Conservation (phyloP, 179 eudicot genomes). For the Kewa caespitosa region DNA sequence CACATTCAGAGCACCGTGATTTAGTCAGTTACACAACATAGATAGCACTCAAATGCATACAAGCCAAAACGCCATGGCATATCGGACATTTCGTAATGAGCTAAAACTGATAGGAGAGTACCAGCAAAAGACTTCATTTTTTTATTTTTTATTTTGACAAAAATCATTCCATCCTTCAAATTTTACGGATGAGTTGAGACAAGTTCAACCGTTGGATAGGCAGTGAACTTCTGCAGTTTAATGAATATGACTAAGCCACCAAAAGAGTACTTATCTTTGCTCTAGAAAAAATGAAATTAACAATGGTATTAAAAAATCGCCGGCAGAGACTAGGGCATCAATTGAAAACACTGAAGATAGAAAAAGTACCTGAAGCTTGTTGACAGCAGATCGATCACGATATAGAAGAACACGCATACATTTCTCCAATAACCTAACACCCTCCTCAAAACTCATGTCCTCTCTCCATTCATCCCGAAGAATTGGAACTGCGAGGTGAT, state of each 20-base stretch:
- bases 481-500: constrained; percentile 92
- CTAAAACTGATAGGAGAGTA: too few species aligned
- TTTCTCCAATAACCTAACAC: constrained; percentile 82
- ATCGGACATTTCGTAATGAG: too few species aligned
- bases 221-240: background rate
- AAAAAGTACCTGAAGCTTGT: constrained; percentile 81
- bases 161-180: too few species aligned
- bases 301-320: background rate
- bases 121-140: too few species aligned
- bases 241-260: background rate
- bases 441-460: constrained; percentile 79
- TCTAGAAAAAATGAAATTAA: background rate
- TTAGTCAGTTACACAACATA: too few species aligned
- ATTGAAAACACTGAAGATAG: background rate
- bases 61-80: too few species aligned
- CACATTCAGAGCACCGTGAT: too few species aligned
- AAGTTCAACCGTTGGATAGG: background rate
- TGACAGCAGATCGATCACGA: constrained; percentile 94
- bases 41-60: too few species aligned
- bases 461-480: constrained; percentile 94
- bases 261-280: background rate
- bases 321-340: background rate
- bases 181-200: background rate
- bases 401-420: constrained; percentile 95
- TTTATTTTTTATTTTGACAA: too few species aligned